Conservation (phyloP, 2,329 filamentous ascomycete species). For the Diaporthe eres region DNA sequence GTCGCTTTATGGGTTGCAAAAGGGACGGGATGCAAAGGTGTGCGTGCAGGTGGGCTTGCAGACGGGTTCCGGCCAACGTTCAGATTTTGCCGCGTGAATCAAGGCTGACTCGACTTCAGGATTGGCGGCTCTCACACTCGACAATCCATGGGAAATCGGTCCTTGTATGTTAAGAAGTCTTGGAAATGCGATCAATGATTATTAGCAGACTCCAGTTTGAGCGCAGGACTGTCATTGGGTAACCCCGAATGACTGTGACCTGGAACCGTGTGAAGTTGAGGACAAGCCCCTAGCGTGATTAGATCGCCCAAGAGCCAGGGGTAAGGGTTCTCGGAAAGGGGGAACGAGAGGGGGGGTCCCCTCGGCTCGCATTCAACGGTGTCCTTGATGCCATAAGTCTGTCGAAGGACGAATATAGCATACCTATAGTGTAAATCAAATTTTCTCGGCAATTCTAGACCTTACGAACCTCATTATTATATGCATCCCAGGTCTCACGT, state of each 20-base stretch:
- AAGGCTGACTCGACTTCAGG: neutral
- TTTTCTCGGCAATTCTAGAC: too few species aligned
- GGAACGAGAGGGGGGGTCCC: too few species aligned
- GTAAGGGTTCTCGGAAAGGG: too few species aligned
- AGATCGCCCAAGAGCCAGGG: neutral
- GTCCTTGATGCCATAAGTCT: neutral
- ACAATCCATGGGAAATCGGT: neutral
- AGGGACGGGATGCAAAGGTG: neutral
- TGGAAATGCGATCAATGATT: neutral
- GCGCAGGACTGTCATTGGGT: neutral
- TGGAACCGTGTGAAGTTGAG: neutral
- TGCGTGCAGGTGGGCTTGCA: neutral
- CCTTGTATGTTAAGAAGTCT: too few species aligned
- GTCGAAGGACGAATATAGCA: neutral
- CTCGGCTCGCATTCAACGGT: too few species aligned
- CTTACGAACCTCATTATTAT: too few species aligned
- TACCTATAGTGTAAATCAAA: too few species aligned
- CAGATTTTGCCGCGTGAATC: neutral
- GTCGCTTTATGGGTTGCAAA: neutral
- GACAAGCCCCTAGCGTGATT: neutral
- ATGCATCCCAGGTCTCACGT: too few species aligned
- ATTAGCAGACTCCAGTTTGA: neutral
- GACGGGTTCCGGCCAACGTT: neutral
- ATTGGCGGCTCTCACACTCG: neutral
- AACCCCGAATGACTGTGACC: neutral